phyloP scores from a whole-genome alignment of 441 rosid species.

The Omphalea diandra region DNA sequence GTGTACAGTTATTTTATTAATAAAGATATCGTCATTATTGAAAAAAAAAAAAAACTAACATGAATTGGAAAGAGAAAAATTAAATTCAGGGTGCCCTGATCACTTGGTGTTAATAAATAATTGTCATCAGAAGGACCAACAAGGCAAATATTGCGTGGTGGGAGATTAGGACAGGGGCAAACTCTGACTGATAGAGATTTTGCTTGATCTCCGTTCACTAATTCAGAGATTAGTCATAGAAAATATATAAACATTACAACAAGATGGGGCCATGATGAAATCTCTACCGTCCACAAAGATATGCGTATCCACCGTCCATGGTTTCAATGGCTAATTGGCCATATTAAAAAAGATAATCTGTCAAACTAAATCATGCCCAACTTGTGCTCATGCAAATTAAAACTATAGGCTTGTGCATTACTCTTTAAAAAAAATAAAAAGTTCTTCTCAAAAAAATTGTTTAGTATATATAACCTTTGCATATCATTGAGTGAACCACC shows the following conservation, averaged over 20 bases:
- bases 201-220: slow-evolving; percentile 30
- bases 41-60: too few species aligned
- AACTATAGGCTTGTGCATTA: too few species aligned
- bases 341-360: background rate
- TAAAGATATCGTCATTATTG: too few species aligned
- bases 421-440: too few species aligned
- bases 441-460: too few species aligned
- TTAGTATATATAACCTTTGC: too few species aligned
- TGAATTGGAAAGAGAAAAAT: background rate
- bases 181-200: slow-evolving; percentile 17
- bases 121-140: slow-evolving; percentile 29
- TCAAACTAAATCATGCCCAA: background rate
- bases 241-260: background rate
- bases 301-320: slow-evolving; percentile 43
- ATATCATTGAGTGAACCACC: too few species aligned
- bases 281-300: slow-evolving; percentile 41
- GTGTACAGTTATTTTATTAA: too few species aligned
- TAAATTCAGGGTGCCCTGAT: background rate
- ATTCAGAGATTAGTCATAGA: background rate
- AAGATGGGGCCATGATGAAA: background rate
- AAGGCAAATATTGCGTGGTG: slow-evolving; percentile 26
- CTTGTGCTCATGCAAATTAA: background rate
- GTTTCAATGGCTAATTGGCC: background rate
- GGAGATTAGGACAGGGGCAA: slow-evolving; percentile 15
- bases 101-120: background rate